Base-by-base conservation (phyloP, 768 basidiomycete species). In the Russula vinacea region DNA sequence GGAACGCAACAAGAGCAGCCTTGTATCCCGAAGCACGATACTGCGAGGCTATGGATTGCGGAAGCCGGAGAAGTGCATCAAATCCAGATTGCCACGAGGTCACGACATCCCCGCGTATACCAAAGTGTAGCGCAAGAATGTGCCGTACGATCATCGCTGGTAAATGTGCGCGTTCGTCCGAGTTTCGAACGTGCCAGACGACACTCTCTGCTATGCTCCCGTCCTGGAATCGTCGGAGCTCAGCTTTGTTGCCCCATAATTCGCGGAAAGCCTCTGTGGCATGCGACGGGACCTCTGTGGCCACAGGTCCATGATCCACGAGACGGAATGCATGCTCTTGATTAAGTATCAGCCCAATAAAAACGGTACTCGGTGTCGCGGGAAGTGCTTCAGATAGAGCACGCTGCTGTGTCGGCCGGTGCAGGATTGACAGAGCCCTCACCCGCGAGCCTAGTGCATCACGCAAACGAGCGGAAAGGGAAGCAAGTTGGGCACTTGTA, bases 181-280 rank as follows among this genome's bases (percentile, higher is more conserved):
- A 80, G 3, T 84, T 88, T 65, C 84, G 82, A 9, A 92, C 84
- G 22, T 97, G 89, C 97, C 97, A 99, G 3, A 98, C 94, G n/a
- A 98, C 93, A 68, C 90, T 92, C 74, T 98, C 94, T 6, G 83
- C 72, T 66, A 98, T 98, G 19, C 88, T 83, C 1, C 96, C 96
- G 70, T 99, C 95, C 74, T 98, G 95, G 80, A 99, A 99, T 44
- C 95, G 84, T 7, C 97, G 83, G 19, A 98, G 78, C 71, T 98
- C 96, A 0, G 94, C 87, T 74, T 94, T 96, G 44, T 83, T 57
- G 0, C 95, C 96, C 97, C 97, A 99, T 68, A 98, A 78, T 6
- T 84, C 81, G 26, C 88, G 84, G 80, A 97, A 99, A 3, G 78
- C 79, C 51, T 81, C 75, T 0, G 81, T 78, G 6, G 74, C 79